These are phyloP conservation scores for Cystobasidium slooffiae DNA, from an alignment of 1,284 basidiomycete species.

Conservation along the genomic window DNA sequence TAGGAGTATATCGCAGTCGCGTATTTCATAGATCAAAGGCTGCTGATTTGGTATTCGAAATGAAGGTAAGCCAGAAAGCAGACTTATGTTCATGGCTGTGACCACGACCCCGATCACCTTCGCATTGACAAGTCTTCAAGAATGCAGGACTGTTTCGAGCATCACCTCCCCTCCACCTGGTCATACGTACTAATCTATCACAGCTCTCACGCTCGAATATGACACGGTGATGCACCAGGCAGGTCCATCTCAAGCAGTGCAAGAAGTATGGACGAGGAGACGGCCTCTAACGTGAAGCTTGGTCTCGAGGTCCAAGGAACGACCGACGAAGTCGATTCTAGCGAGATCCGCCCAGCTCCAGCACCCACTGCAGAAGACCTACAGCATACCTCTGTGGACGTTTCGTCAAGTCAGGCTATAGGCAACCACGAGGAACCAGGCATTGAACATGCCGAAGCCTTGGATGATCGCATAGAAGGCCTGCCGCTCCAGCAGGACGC, in stretches of 20 bases:
- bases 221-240: background rate
- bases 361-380: slow-evolving; percentile 25
- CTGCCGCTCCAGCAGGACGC: background rate
- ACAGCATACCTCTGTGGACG: slow-evolving; percentile 18
- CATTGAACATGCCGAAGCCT: background rate
- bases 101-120: slow-evolving; percentile 3
- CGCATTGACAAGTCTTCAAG: background rate
- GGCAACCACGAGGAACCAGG: background rate
- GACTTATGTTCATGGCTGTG: background rate
- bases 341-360: slow-evolving; percentile 25
- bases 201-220: background rate
- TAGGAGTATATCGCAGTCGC: slow-evolving; percentile 33
- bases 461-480: slow-evolving; percentile 12
- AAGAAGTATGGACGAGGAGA: slow-evolving; percentile 18
- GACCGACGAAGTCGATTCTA: slow-evolving; percentile 37
- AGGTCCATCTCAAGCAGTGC: background rate
- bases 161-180: background rate
- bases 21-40: slow-evolving; percentile 5
- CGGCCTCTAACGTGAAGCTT: slow-evolving; percentile 6
- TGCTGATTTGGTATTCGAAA: background rate
- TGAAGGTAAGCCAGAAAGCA: background rate
- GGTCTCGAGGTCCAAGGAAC: slow-evolving; percentile 18
- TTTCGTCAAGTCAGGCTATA: slow-evolving; percentile 17
- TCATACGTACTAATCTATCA: background rate
- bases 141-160: background rate